Evolutionary conservation across 73 alveolate species (phyloP), one percentile per base, ranked within the genome.

Genomic region (Paramecium octaurelia): DNA sequence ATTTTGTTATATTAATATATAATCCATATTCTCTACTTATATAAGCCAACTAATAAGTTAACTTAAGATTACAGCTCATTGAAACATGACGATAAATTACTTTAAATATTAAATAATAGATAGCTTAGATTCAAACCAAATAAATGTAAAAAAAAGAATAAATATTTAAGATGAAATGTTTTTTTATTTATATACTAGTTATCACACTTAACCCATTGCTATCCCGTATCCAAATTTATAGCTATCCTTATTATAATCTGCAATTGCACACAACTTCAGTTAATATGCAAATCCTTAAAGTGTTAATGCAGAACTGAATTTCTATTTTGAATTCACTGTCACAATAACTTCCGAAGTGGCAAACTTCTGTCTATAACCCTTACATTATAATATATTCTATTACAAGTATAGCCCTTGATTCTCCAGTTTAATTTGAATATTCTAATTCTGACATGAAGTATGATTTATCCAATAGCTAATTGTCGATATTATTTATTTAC

Each of bases 141-240:
- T 68, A 3, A 68, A 68, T 68, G 9, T 68, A 34, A 68, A 68
- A 1, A 68, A 68, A 68, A 68, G 84, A 68, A 68, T 68, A 68
- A 68, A 34, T 10, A 68, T 31, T 31, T 24, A 68, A 27, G 84
- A 31, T 68, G 84, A 68, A 68, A 24, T 31, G 16, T 68, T 31
- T 48, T 68, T 31, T 31, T 21, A 68, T 68, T 36, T 34, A 36
- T 73, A 73, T 73, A 35, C 38, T 73, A 73, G 59, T 73, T 73
- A 80, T 80, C 91, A 80, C 14, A 80, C 23, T 48, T 89, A 44
- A 35, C 94, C 94, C 48, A 89, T 70, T 31, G 89, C 70, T 12
- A 89, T 71, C 9, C 94, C 94, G 73, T 89, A 89, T 59, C 94
- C 94, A 73, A 89, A 89, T 71, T 89, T 89, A 73, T 89, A 89